Evolutionary conservation across 176 grass and related monocot genomes (phyloP), one percentile per base, ranked within the genome.

Genomic region (Eleusine coracana): DNA sequence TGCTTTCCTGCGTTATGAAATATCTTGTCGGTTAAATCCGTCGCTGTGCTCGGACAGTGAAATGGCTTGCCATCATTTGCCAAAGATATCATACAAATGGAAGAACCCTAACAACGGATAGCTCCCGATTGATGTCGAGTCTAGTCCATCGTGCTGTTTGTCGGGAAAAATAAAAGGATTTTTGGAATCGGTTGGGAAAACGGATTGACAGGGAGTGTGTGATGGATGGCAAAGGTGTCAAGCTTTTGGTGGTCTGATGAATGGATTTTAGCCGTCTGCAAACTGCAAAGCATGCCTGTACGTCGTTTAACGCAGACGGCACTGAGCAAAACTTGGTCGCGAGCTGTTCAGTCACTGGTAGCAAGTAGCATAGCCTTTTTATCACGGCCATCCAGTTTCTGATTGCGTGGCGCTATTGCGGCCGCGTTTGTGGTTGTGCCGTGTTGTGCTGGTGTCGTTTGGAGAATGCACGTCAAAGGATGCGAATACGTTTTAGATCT

Each of bases 151-250:
- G 13, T 16, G 13, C 48, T 50, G 48, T 50, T 2, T 50, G 48
- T 50, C 50, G 14, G 50, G 14, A 12, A 12, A 14, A 5, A 17
- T 17, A 52, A 4, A 4, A 39, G 31, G 11, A 38, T 14, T 16
- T 23, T 20, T 74, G 42, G 76, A 54, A 85, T 27, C 44, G 18
- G 41, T 84, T 75, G 10, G 70, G 41, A 5, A 82, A 89, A 89
- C 21, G 2, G 71, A 85, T 81, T 81, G 82, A 81, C 71, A 76
- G 51, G 75, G 46, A 55, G 38, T 52, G 31, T 45, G 42, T 75
- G 69, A 79, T 79, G 29, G 70, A 16, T 66, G 74, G 7, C 16
- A 74, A 55, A 49, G 68, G 28, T 45, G 58, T 45, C 12, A 87
- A 27, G 18, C 59, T 75, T 48, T 71, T 73, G 45, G 78, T 74